A percentile compares a stretch with the other conserved stretches of the same genome.
Conservation (phyloP, 805 yeast genomes). For the Myxozyma geophila region DNA sequence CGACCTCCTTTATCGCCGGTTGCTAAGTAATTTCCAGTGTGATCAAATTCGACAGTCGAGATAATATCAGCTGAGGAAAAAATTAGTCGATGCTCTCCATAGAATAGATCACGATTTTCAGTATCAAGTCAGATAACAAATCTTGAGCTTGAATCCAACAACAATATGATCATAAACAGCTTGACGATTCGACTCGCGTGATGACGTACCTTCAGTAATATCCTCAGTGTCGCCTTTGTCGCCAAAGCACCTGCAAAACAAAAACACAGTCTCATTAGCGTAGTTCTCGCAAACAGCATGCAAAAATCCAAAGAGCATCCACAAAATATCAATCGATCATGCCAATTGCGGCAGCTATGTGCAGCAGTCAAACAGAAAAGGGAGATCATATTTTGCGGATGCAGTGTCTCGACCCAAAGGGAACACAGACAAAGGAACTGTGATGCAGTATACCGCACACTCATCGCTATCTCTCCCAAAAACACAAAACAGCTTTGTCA, state of each 20-base stretch:
- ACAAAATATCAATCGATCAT: not conserved
- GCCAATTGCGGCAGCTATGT: not conserved
- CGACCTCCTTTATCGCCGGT: constrained; percentile 99
- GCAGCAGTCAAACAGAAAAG: not conserved
- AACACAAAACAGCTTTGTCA: not conserved
- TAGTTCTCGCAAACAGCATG: not conserved
- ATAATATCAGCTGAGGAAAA: constrained; percentile 76
- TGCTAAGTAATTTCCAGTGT: constrained; percentile 91
- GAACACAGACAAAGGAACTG: not conserved
- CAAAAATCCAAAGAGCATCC: not conserved
- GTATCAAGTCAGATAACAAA: not conserved
- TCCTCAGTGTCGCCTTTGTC: constrained; percentile 96
- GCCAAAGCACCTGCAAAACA: constrained; percentile 72
- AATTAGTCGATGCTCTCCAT: not conserved
- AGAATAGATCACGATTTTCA: not conserved
- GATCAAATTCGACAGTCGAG: constrained; percentile 95
- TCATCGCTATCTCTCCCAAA: not conserved
- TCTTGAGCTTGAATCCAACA: not conserved
- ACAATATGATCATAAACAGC: not conserved
- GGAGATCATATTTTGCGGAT: constrained; percentile 3
- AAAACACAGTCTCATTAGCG: not conserved
- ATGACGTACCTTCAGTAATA: constrained; percentile 49
- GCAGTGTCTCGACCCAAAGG: not conserved
- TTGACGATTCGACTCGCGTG: not conserved
- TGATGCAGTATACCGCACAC: not conserved